These are phyloP conservation scores for Vairimorpha ceranae DNA, from an alignment of 371 early-diverging fungal species.

Conservation along the genomic window DNA sequence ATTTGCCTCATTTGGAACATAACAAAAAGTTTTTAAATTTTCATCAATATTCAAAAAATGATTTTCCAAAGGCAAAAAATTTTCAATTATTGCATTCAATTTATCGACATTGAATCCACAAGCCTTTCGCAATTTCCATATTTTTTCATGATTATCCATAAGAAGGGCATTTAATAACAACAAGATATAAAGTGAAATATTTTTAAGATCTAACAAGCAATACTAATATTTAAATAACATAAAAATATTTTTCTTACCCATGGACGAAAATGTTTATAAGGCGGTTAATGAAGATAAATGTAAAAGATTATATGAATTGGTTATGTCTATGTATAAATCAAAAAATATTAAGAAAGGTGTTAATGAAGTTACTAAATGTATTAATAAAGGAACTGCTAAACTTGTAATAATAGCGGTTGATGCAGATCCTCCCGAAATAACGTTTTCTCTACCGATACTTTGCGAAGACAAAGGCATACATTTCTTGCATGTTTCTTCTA, in stretches of 20 bases:
- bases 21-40: conserved; percentile 12
- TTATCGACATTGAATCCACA: not conserved
- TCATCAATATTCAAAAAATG: not conserved
- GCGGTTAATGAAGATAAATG: conserved; percentile 70
- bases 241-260: conserved; percentile 5
- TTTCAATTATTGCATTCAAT: not conserved
- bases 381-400: conserved; percentile 95
- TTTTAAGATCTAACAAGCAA: too few relatives aligned
- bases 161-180: not conserved
- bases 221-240: too few relatives aligned
- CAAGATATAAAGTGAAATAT: not conserved
- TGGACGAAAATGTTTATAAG: not conserved
- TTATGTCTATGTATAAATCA: conserved; percentile 89
- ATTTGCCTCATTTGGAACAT: conserved; percentile 53
- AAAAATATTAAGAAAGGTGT: conserved; percentile 97
- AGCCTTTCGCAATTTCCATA: not conserved
- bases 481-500: conserved; percentile 88
- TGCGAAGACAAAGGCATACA: conserved; percentile 99
- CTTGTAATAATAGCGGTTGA: conserved; percentile 96
- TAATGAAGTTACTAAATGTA: conserved; percentile 96
- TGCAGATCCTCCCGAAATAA: conserved; percentile 87
- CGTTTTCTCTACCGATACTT: conserved; percentile 84
- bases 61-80: not conserved
- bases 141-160: not conserved
- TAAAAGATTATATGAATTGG: conserved; percentile 82